Evolutionary conservation across 768 basidiomycete species (phyloP).

Genomic region (Baorangia bicolor): DNA sequence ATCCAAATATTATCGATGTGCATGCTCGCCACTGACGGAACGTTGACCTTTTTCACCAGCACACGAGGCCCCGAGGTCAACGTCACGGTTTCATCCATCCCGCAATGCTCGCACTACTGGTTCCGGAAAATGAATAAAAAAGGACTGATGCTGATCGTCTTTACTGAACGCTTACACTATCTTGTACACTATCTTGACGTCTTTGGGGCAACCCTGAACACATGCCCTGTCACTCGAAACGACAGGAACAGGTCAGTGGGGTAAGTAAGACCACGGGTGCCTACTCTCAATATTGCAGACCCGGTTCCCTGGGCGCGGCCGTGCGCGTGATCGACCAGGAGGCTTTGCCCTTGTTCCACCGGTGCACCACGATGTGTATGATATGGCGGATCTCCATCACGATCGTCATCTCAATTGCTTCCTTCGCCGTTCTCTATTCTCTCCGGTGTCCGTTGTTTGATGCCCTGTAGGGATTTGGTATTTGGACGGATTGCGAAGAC

Average conservation of each 20-base stretch:
- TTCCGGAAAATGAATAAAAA: not conserved
- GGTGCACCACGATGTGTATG: not conserved
- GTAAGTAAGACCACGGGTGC: not conserved
- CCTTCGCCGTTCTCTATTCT: not conserved
- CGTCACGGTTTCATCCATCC: not conserved
- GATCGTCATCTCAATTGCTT: not conserved
- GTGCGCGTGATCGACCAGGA: not conserved
- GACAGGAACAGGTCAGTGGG: not conserved
- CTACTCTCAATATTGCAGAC: not conserved
- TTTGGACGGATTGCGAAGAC: not conserved
- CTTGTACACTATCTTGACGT: not conserved
- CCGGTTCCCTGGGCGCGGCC: not conserved
- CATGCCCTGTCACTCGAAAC: not conserved
- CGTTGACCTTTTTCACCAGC: not conserved
- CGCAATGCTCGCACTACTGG: not conserved
- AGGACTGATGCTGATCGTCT: not conserved
- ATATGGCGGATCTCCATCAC: not conserved
- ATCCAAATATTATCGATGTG: constrained; percentile 9
- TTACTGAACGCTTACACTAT: too few relatives aligned
- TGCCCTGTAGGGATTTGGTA: not conserved
- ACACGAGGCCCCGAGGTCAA: not conserved
- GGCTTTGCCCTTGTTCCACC: not conserved
- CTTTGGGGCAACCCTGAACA: not conserved
- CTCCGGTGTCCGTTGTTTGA: not conserved
- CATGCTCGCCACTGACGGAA: not conserved